Evolutionary conservation across 768 basidiomycete genomes (phyloP).

Genomic region (Hortiboletus flavorubellus): DNA sequence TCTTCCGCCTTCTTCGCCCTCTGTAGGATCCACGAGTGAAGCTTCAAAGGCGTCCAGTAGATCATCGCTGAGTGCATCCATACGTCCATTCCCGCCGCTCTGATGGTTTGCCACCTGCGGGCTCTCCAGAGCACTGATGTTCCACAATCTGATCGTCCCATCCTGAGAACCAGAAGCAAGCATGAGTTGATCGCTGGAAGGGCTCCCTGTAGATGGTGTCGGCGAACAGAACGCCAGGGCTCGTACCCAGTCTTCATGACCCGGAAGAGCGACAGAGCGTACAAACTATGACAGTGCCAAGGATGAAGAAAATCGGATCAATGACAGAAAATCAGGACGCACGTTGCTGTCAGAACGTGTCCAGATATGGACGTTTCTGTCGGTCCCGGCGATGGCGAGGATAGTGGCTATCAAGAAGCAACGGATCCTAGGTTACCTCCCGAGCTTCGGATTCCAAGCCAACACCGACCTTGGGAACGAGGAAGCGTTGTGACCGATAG

Average conservation of each 20-base stretch:
- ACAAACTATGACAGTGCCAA: conserved; percentile 45
- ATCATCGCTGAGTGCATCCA: conserved; percentile 54
- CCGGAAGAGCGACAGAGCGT: conserved; percentile 56
- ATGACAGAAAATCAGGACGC: conserved; percentile 18
- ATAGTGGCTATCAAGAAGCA: conserved; percentile 45
- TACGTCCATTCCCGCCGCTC: conserved; percentile 18
- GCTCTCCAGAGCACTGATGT: conserved; percentile 52
- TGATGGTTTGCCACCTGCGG: conserved; percentile 6
- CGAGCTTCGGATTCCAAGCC: conserved; percentile 8
- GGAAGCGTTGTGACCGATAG: conserved; percentile 66
- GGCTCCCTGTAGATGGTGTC: conserved; percentile 13
- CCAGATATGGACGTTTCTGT: conserved; percentile 75
- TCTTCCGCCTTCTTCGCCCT: conserved; percentile 73
- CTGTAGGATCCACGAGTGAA: conserved; percentile 65
- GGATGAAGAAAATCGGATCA: neutral
- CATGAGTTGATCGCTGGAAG: conserved; percentile 44
- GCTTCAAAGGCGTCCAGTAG: conserved; percentile 87
- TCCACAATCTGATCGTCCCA: conserved; percentile 90
- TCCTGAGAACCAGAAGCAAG: conserved; percentile 97
- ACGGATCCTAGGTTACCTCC: neutral
- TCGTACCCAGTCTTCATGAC: conserved; percentile 97
- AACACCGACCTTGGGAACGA: conserved; percentile 52
- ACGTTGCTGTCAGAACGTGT: conserved; percentile 60
- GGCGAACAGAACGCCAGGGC: conserved; percentile 63
- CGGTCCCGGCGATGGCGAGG: conserved; percentile 84